These are phyloP conservation scores for Alternaria burnsii DNA, from an alignment of 2,329 filamentous ascomycete genomes.

Conservation along the genomic window DNA sequence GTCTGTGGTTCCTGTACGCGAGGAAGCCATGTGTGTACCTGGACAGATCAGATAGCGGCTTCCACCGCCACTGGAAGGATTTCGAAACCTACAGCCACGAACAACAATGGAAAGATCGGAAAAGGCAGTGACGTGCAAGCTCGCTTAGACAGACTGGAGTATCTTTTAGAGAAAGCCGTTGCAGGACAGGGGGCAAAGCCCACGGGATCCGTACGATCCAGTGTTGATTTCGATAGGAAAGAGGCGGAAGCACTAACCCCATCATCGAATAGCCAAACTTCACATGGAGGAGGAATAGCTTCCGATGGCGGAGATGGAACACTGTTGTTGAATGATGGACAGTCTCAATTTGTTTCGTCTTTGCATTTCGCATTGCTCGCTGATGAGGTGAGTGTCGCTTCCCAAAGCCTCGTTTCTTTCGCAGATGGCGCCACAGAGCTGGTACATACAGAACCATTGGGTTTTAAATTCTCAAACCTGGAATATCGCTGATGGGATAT, in stretches of 20 bases:
- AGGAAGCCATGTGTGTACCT: constrained; percentile 50
- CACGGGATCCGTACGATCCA: constrained; percentile 25
- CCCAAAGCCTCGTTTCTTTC: background rate
- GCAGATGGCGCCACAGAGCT: background rate
- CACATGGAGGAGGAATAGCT: constrained; percentile 46
- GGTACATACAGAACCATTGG: background rate
- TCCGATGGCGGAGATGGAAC: constrained; percentile 49
- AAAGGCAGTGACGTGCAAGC: constrained; percentile 46
- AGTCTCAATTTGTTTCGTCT: constrained; percentile 52
- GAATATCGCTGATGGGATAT: constrained; percentile 3
- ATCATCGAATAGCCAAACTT: constrained; percentile 46
- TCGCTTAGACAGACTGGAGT: constrained; percentile 49
- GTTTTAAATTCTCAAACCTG: background rate
- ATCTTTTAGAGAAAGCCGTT: constrained; percentile 47
- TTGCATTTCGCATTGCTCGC: constrained; percentile 52
- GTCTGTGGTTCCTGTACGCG: constrained; percentile 50
- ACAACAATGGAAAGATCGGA: constrained; percentile 29
- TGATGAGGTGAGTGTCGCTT: constrained; percentile 44
- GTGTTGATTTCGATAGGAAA: constrained; percentile 29
- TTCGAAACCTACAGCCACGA: constrained; percentile 31
- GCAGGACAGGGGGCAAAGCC: constrained; percentile 28
- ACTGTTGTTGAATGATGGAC: constrained; percentile 47
- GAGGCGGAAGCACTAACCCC: constrained; percentile 39
- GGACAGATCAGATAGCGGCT: constrained; percentile 40
- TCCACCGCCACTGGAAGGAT: constrained; percentile 33